phyloP scores from a whole-genome alignment of 2,329 filamentous ascomycete species.

The Byssothecium circinans region DNA sequence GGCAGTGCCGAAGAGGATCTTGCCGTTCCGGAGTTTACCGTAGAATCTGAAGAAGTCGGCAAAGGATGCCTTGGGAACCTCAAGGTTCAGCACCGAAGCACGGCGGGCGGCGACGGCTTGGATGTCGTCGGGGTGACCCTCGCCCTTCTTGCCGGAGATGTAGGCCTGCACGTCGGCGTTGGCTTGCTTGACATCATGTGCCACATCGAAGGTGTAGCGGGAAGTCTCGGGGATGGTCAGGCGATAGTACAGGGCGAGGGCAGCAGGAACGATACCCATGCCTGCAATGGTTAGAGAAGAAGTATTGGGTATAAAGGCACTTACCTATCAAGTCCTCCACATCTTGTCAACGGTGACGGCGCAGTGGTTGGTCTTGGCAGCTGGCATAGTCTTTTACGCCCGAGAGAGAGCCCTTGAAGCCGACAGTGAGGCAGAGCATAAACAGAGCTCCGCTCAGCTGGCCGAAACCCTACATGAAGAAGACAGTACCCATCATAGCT shows the following conservation, averaged over 20 bases:
- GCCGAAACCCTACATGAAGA: conserved; percentile 49
- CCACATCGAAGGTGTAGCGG: conserved; percentile 48
- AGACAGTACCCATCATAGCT: conserved; percentile 49
- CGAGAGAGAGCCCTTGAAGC: conserved; percentile 35
- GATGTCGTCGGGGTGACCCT: conserved; percentile 68
- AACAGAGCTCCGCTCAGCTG: conserved; percentile 44
- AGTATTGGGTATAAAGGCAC: conserved; percentile 69
- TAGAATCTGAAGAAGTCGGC: conserved; percentile 73
- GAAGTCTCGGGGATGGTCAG: conserved; percentile 48
- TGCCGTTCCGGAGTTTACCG: conserved; percentile 68
- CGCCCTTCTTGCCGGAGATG: conserved; percentile 62
- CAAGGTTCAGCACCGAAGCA: conserved; percentile 57
- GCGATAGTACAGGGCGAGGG: conserved; percentile 47
- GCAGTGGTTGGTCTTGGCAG: conserved; percentile 36
- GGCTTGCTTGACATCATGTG: conserved; percentile 52
- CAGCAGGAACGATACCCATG: conserved; percentile 45
- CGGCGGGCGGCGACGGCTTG: conserved; percentile 61
- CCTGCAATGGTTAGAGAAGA: conserved; percentile 64
- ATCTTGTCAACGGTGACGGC: conserved; percentile 43
- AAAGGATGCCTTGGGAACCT: conserved; percentile 71
- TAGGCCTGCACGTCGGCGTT: conserved; percentile 75
- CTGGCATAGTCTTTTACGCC: conserved; percentile 20
- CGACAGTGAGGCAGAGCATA: conserved; percentile 35
- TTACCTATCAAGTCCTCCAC: conserved; percentile 47
- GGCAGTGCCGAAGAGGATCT: conserved; percentile 75